Evolutionary conservation across 2,329 filamentous ascomycete species (phyloP), one percentile per base, ranked within the genome.

Genomic region (Botrytis sinoallii): DNA sequence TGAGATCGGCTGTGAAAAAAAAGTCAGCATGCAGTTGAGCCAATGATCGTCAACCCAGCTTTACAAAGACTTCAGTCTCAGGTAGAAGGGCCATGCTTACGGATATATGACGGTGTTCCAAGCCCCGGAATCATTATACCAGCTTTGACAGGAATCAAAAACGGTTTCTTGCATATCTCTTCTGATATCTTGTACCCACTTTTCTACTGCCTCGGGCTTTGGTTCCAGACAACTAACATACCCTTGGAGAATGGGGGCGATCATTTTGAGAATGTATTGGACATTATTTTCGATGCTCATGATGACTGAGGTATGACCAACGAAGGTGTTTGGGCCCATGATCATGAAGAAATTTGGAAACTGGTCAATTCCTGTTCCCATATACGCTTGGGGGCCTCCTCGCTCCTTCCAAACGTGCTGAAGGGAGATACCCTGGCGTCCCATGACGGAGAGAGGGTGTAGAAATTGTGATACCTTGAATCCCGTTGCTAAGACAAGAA

Each of bases 301-400:
- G 57, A 90, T 86, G 12, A 89, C 88, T 44, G 84, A 86, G 3
- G 83, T 84, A 79, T 90, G 88, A 0, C 88, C 88, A 0, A 88
- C 89, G 0, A 83, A 86, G 0, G 87, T 89, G 76, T 90, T 90
- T 2, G 88, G 88, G 0, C 88, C 88, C 74, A 88, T 87, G 8
- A 89, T 82, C 72, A 88, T 84, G 80, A 89, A 89, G 78, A 89
- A 87, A 76, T 89, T 90, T 0, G 88, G 88, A 77, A 88, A 88
- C 0, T 85, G 85, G 74, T 89, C 86, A 81, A 89, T 85, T 4
- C 87, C 86, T 16, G 85, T 86, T 14, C 86, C 86, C 75, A 86
- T 85, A 76, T 90, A 90, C 8, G 87, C 87, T 77, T 88, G 86
- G 0, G 87, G 82, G 0, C 88, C 88, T 40, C 88, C 88, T 70